Evolutionary conservation across 371 early-diverging fungal species (phyloP), one percentile per base, ranked within the genome.

Genomic region (Chytridiales sp.): DNA sequence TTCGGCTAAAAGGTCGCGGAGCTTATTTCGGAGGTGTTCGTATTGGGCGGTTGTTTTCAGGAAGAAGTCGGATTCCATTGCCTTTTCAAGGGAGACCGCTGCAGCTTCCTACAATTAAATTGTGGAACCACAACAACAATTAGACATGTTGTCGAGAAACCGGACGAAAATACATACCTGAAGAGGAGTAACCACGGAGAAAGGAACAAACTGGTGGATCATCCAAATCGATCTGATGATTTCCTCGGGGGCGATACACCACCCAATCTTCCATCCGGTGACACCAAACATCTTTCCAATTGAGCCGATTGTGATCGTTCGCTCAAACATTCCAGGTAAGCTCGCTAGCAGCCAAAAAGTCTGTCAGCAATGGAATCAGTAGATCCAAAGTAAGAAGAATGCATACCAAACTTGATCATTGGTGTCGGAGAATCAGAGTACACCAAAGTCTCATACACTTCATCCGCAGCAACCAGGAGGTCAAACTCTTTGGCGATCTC

Each of bases 211-310:
- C 27, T 91, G 88, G 67, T 95, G 96, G 0, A 94, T 93, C 27
- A 91, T 83, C 72, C 93, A 83, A 0, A 87, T 81, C 13, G 90
- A 78, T 32, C 87, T 78, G 51, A 91, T 80, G 40, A 95, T 63
- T 21, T 83, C 76, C 24, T 80, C 82, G 27, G 92, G 90, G 6
- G 91, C 96, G 47, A 94, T 83, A 40, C 88, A 70, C 96, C 96
- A 97, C 42, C 97, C 97, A 22, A 97, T 83, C 61, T 95, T 91
- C 97, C 97, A 97, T 21, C 97, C 97, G 1, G 97, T 97, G 5
- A 93, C 90, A 22, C 94, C 93, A 75, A 95, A 93, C 56, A 89
- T 86, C 71, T 97, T 97, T 49, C 97, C 97, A 13, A 64, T 48
- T 26, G 90, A 89, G n/a, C 95, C 94, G 8, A 95, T 86, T 0